phyloP scores from a whole-genome alignment of 805 yeast genomes.

The Ogataea chonburiensis region DNA sequence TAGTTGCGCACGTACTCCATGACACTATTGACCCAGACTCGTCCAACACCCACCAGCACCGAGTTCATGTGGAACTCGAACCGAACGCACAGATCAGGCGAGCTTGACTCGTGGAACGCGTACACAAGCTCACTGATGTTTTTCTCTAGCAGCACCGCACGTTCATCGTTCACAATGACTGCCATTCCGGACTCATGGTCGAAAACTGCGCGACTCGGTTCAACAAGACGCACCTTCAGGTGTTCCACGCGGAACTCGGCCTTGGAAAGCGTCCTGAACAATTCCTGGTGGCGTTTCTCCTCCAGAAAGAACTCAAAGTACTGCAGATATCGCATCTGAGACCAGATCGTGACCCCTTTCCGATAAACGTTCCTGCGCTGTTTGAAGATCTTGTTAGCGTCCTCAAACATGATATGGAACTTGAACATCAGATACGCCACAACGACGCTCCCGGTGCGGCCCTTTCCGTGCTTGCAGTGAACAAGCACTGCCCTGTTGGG shows the following conservation, averaged over 20 bases:
- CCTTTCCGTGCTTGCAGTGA: conserved; percentile 92
- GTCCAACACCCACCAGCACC: conserved; percentile 14
- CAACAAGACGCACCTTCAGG: conserved; percentile 9
- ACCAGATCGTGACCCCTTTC: conserved; percentile 65
- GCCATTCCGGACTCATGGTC: conserved; percentile 8
- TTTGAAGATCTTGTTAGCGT: conserved; percentile 55
- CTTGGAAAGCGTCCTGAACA: conserved; percentile 8
- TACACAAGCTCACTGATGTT: conserved; percentile 1
- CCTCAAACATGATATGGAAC: conserved; percentile 35
- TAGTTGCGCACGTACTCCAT: conserved; percentile 15
- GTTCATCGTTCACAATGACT: conserved; percentile 3
- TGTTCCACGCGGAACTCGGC: conserved; percentile 4
- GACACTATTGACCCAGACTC: conserved; percentile 19
- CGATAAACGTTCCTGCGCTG: conserved; percentile 52
- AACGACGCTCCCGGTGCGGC: conserved; percentile 78
- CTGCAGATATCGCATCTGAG: conserved; percentile 65
- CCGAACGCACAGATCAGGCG: conserved; percentile 14
- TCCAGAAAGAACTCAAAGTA: conserved; percentile 41
- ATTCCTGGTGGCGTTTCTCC: conserved; percentile 8
- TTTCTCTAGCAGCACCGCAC: background rate
- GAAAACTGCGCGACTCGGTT: conserved; percentile 10
- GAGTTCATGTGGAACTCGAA: conserved; percentile 11
- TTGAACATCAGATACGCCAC: conserved; percentile 67
- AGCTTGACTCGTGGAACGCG: background rate
- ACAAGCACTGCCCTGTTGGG: conserved; percentile 51